These are phyloP conservation scores for Kwoniella dejecticola DNA, from an alignment of 768 basidiomycete genomes.

Conservation along the genomic window DNA sequence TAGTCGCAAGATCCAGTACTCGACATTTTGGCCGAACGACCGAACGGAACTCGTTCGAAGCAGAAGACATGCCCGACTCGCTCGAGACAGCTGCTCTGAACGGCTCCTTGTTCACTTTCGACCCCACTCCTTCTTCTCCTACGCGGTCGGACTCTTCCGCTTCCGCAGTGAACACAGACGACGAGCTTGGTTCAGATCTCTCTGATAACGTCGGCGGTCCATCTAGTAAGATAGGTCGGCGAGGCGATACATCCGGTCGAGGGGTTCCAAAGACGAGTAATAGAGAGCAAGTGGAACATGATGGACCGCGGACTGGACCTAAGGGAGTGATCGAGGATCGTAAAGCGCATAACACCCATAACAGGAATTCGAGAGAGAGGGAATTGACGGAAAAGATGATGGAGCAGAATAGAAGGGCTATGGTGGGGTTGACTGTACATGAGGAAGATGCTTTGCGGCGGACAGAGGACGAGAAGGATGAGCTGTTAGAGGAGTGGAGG, in stretches of 20 bases:
- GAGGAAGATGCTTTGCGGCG: constrained; percentile 33
- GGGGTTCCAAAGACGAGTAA: constrained; percentile 7
- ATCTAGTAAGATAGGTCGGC: constrained; percentile 3
- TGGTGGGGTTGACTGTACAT: constrained; percentile 30
- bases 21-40: too few relatives aligned
- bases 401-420: constrained; percentile 21
- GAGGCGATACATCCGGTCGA: constrained; percentile 8
- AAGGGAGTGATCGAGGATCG: constrained; percentile 46
- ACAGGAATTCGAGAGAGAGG: not conserved
- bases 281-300: constrained; percentile 10
- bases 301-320: constrained; percentile 36
- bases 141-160: constrained; percentile 20
- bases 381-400: not conserved
- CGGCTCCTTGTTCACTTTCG: constrained; percentile 29
- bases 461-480: constrained; percentile 1
- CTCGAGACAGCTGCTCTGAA: constrained; percentile 33
- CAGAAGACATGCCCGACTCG: constrained; percentile 12
- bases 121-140: constrained; percentile 22
- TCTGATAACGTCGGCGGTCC: constrained; percentile 6
- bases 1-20: too few relatives aligned
- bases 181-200: constrained; percentile 26
- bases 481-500: constrained; percentile 12
- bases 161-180: constrained; percentile 34
- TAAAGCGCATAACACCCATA: constrained; percentile 5
- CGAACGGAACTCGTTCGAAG: too few relatives aligned